These are phyloP conservation scores for Xylaria hypoxylon DNA, from an alignment of 2,329 filamentous ascomycete genomes.

Conservation along the genomic window DNA sequence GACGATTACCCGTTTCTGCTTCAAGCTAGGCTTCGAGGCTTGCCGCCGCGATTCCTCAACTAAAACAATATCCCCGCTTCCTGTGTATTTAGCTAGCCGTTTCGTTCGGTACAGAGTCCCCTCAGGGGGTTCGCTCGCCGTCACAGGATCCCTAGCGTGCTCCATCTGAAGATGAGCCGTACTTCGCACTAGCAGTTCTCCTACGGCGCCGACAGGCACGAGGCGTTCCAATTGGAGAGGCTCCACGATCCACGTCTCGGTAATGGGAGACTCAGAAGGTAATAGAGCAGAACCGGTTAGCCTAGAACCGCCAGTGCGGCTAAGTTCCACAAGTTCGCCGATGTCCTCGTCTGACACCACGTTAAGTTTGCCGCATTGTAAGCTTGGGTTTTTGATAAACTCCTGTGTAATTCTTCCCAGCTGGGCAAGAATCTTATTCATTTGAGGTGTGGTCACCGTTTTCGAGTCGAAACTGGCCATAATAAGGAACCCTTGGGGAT, in stretches of 20 bases:
- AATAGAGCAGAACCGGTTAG: conserved; percentile 40
- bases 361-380: conserved; percentile 52
- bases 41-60: conserved; percentile 44
- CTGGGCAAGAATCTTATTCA: conserved; percentile 65
- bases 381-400: conserved; percentile 57
- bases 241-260: conserved; percentile 57
- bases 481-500: conserved; percentile 65
- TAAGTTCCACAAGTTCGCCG: conserved; percentile 49
- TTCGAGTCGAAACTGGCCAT: conserved; percentile 75
- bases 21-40: conserved; percentile 29
- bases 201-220: conserved; percentile 56
- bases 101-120: conserved; percentile 55
- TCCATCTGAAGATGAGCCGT: conserved; percentile 45
- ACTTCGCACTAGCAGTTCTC: conserved; percentile 58
- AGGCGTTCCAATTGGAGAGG: conserved; percentile 51
- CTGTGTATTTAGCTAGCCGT: conserved; percentile 55
- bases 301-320: conserved; percentile 41
- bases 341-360: conserved; percentile 53
- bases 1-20: conserved; percentile 52
- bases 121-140: conserved; percentile 43
- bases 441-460: conserved; percentile 63
- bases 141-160: conserved; percentile 46
- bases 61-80: conserved; percentile 48
- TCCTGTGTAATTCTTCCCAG: conserved; percentile 63
- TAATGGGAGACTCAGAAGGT: conserved; percentile 43